phyloP scores from a whole-genome alignment of 2,329 filamentous ascomycete genomes.

The Nakataea oryzae region DNA sequence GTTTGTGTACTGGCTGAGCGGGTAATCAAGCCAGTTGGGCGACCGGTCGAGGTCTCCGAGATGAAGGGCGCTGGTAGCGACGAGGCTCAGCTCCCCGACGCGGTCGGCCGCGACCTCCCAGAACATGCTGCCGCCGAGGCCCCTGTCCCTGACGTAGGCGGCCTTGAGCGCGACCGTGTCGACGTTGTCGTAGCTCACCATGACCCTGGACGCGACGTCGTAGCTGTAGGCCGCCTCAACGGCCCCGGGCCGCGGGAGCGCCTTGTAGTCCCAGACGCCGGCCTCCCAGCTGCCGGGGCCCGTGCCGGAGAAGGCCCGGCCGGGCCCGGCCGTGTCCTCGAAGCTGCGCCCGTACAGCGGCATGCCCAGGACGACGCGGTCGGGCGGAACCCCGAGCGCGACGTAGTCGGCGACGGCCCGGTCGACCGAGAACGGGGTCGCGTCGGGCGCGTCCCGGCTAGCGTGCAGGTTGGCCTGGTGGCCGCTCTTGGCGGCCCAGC shows the following conservation, averaged over 20 bases:
- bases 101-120: constrained; percentile 71
- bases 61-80: constrained; percentile 31
- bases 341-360: constrained; percentile 73
- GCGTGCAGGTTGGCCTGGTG: constrained; percentile 64
- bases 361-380: constrained; percentile 67
- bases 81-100: constrained; percentile 47
- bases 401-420: constrained; percentile 57
- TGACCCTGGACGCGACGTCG: constrained; percentile 43
- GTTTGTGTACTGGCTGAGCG: constrained; percentile 44
- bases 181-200: constrained; percentile 65
- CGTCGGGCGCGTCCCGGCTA: constrained; percentile 37
- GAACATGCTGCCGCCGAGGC: constrained; percentile 72
- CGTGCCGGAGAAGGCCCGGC: constrained; percentile 50
- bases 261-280: constrained; percentile 76
- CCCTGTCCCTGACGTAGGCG: constrained; percentile 48
- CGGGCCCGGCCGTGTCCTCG: constrained; percentile 51
- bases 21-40: constrained; percentile 41
- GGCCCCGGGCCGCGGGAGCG: constrained; percentile 52
- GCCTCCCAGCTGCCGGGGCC: constrained; percentile 62
- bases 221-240: constrained; percentile 58
- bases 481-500: constrained; percentile 51
- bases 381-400: constrained; percentile 45
- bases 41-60: constrained; percentile 34
- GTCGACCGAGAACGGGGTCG: constrained; percentile 62
- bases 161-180: constrained; percentile 52